Conservation (phyloP, 345 rosid species). For the Gossypium stocksii region DNA sequence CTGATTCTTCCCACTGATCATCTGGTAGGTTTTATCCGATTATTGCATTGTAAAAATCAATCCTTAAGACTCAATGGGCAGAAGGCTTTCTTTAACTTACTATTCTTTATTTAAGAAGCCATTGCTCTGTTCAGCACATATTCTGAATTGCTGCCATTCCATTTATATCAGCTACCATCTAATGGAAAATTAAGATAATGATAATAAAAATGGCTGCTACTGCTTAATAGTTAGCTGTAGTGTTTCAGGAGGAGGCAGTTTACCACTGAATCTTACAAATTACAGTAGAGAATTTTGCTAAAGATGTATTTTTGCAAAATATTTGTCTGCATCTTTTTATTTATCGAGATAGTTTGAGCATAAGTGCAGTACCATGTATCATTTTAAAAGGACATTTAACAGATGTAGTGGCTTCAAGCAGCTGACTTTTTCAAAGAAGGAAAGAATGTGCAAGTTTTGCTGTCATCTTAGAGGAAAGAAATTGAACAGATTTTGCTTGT, state of each 20-base stretch:
- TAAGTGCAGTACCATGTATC: neutral
- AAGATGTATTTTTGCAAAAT: neutral
- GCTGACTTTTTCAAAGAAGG: neutral
- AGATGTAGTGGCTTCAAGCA: neutral
- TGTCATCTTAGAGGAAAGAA: neutral
- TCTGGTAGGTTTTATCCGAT: neutral
- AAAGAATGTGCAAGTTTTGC: neutral
- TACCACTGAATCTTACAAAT: neutral
- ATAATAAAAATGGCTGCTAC: neutral
- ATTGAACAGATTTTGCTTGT: neutral
- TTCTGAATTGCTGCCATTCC: neutral
- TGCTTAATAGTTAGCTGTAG: neutral
- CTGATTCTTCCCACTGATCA: neutral
- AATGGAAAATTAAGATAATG: neutral
- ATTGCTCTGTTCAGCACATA: neutral
- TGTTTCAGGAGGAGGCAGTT: neutral
- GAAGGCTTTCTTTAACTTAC: neutral
- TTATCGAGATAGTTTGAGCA: neutral
- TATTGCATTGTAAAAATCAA: neutral
- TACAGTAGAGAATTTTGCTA: neutral
- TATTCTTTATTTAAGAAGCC: neutral
- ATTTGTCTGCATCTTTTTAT: neutral
- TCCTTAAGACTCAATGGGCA: neutral
- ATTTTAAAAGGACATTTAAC: neutral
- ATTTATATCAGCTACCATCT: neutral